These are phyloP conservation scores for Xylaria sp. DNA, from an alignment of 2,329 filamentous ascomycete species.

Conservation along the genomic window DNA sequence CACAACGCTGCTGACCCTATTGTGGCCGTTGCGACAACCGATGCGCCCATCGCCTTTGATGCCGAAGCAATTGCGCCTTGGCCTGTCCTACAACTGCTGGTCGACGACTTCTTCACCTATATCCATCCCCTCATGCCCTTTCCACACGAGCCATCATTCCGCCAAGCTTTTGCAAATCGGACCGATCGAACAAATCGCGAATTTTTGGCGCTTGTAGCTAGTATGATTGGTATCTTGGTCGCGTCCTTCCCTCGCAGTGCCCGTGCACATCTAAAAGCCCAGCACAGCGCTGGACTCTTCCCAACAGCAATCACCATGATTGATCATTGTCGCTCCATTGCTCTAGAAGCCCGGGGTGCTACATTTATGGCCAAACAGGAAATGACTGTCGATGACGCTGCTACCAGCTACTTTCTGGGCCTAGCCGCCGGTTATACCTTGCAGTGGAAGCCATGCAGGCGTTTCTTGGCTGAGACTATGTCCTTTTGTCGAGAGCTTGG, in stretches of 20 bases:
- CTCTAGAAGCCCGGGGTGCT: constrained; percentile 68
- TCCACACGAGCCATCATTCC: constrained; percentile 78
- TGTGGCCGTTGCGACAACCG: constrained; percentile 50
- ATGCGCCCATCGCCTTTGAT: constrained; percentile 51
- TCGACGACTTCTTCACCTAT: constrained; percentile 85
- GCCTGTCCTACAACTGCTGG: constrained; percentile 69
- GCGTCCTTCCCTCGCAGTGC: constrained; percentile 77
- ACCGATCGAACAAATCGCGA: constrained; percentile 69
- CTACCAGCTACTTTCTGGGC: constrained; percentile 77
- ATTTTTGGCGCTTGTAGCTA: constrained; percentile 73
- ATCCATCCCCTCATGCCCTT: constrained; percentile 79
- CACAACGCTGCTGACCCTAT: constrained; percentile 56
- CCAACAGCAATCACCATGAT: constrained; percentile 73
- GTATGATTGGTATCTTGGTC: constrained; percentile 76
- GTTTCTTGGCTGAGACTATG: constrained; percentile 76
- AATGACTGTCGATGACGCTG: constrained; percentile 66
- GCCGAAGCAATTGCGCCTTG: constrained; percentile 75
- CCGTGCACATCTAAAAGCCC: constrained; percentile 69
- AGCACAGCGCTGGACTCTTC: constrained; percentile 68
- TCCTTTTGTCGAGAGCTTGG: constrained; percentile 71
- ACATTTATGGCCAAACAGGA: constrained; percentile 51
- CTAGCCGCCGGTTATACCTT: constrained; percentile 71
- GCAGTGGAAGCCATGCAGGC: constrained; percentile 68
- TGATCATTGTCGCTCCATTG: constrained; percentile 72
- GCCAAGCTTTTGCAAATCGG: constrained; percentile 68